Conservation (phyloP, 2,329 filamentous ascomycete species). For the Botryotinia calthae region DNA sequence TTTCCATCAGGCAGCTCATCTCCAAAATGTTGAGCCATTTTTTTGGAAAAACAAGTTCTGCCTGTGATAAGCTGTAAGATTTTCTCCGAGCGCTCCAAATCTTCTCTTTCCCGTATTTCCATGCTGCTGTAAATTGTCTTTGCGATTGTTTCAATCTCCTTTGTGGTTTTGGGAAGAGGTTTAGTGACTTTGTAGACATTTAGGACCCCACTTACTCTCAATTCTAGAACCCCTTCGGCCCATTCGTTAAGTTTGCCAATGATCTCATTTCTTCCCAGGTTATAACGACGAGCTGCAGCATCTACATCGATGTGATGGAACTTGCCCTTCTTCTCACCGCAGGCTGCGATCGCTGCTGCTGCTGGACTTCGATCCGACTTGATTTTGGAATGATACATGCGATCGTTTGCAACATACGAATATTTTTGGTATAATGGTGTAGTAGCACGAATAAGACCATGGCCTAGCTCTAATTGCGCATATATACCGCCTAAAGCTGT, state of each 20-base stretch:
- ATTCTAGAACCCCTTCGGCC: conserved; percentile 48
- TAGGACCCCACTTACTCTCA: conserved; percentile 51
- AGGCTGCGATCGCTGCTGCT: conserved; percentile 45
- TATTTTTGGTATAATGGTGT: conserved; percentile 58
- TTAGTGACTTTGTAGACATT: conserved; percentile 53
- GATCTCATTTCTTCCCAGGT: conserved; percentile 47
- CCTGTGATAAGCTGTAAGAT: conserved; percentile 55
- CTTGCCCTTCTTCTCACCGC: conserved; percentile 44
- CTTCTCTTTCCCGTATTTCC: conserved; percentile 51
- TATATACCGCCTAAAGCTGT: conserved; percentile 54
- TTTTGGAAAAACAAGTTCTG: conserved; percentile 49
- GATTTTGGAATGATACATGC: conserved; percentile 38
- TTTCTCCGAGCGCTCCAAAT: conserved; percentile 49
- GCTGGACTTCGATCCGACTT: conserved; percentile 43
- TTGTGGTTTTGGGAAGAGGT: conserved; percentile 44
- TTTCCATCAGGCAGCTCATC: conserved; percentile 48
- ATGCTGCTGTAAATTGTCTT: conserved; percentile 51
- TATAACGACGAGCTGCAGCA: conserved; percentile 35
- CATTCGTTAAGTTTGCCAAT: conserved; percentile 55
- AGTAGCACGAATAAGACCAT: conserved; percentile 53
- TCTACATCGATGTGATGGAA: conserved; percentile 51
- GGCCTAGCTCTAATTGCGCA: conserved; percentile 59
- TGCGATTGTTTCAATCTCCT: conserved; percentile 47
- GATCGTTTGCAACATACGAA: conserved; percentile 44
- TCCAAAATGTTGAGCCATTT: conserved; percentile 57